Base-by-base conservation (phyloP, 148 eudicot species). In the Heliamphora exappendiculata region DNA sequence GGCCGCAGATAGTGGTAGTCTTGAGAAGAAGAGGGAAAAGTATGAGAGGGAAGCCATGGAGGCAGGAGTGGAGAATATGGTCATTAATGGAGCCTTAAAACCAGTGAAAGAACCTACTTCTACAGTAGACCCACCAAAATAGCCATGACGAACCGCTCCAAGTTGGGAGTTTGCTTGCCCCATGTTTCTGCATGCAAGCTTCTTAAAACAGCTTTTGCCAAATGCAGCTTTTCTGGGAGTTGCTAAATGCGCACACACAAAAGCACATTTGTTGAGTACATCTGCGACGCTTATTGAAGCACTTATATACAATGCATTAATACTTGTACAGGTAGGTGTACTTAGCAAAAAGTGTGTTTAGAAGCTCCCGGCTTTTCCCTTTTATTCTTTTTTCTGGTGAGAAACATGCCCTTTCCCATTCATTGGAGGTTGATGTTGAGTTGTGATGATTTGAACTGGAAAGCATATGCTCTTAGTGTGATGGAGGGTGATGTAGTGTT, bases 1-100 rank as follows among this genome's bases (percentile, higher is more conserved):
- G 54, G 73, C 75, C 24, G n/a, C 70, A 0, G 85, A 77, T 13
- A 77, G 70, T 37, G 76, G 26, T 57, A 42, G 9, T 26, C 74
- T 70, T 3, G 80, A 77, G 42, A 87, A 71, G 65, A 85, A 72
- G 80, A 78, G 74, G 26, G 97, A 87, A 63, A 86, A 81, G 54
- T 83, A 81, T 33, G 93, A 90, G 45, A 83, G 81, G 66, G 97
- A 90, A 78, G 88, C 89, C 53, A 84, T 92, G 87, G 93, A 92
- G 81, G 79, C 77, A 17, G 85, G 90, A 74, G 85, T 92, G 50
- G 88, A 87, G 44, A 90, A 86, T 79, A 88, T 92, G 47, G 85
- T 83, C 51, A 88, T 92, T 79, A 82, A 75, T 82, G 85, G 80
- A 55, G 57, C 72, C 69, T 54, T 85, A 69, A 75, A 74, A 39